Percentiles rank a stretch among this genome's conserved stretches.
Conservation (phyloP, 2,329 filamentous ascomycete genomes). For the Trichoderma gracile region DNA sequence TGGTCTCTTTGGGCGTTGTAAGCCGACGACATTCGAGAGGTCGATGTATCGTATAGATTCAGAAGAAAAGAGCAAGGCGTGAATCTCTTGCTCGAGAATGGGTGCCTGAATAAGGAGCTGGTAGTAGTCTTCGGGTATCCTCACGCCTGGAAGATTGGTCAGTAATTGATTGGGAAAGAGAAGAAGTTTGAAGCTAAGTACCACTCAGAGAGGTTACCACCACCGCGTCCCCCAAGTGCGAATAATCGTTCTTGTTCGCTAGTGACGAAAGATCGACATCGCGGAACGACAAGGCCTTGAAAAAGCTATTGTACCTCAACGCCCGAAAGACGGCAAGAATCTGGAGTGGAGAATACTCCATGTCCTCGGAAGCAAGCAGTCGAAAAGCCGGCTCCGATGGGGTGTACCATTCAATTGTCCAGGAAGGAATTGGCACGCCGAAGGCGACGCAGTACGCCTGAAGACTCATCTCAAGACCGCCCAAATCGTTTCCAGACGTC, state of each 20-base stretch:
- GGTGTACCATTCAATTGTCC: slow-evolving; percentile 50
- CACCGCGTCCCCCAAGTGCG: slow-evolving; percentile 48
- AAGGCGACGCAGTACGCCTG: slow-evolving; percentile 58
- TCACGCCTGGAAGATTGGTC: slow-evolving; percentile 41
- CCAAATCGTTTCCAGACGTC: slow-evolving; percentile 56
- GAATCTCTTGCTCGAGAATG: slow-evolving; percentile 57
- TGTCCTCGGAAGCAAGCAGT: slow-evolving; percentile 46
- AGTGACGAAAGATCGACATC: slow-evolving; percentile 51
- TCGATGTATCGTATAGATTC: slow-evolving; percentile 58
- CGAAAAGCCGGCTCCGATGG: slow-evolving; percentile 55
- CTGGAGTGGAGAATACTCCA: slow-evolving; percentile 51
- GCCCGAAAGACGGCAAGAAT: slow-evolving; percentile 59
- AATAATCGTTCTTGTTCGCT: slow-evolving; percentile 45
- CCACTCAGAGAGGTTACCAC: slow-evolving; percentile 56
- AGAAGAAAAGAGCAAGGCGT: slow-evolving; percentile 56
- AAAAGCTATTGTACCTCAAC: slow-evolving; percentile 60
- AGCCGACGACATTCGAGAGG: slow-evolving; percentile 47
- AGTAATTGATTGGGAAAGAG: background rate
- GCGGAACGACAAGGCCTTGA: slow-evolving; percentile 58
- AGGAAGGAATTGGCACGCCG: slow-evolving; percentile 50
- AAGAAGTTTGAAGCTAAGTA: slow-evolving; percentile 33
- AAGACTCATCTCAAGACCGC: slow-evolving; percentile 55
- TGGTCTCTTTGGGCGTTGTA: slow-evolving; percentile 31
- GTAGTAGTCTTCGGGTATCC: slow-evolving; percentile 50
- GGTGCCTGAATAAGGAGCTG: slow-evolving; percentile 51